Evolutionary conservation across 768 basidiomycete species (phyloP).

Genomic region (Agrocybe chaxingu): DNA sequence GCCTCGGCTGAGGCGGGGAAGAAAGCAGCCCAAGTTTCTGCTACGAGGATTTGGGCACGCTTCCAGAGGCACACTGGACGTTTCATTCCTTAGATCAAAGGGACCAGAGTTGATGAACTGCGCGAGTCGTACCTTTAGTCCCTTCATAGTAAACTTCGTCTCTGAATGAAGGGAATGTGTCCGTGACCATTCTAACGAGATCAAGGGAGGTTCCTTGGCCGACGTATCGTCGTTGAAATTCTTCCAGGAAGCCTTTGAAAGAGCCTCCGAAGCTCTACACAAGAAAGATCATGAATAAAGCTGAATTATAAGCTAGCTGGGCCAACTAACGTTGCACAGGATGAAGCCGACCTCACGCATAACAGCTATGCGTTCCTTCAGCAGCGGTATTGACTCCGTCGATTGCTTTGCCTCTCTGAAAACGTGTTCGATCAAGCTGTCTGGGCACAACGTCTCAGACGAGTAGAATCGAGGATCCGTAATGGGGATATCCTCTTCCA

Average conservation of each 20-base stretch:
- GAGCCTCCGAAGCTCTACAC: conserved; percentile 66
- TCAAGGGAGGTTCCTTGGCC: conserved; percentile 66
- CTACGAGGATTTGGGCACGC: conserved; percentile 86
- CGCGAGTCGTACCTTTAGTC: conserved; percentile 44
- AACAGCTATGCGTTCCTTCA: conserved; percentile 67
- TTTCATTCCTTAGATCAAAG: background rate
- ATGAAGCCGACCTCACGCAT: conserved; percentile 78
- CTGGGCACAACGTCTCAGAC: conserved; percentile 65
- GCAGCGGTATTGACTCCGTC: conserved; percentile 64
- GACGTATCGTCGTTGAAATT: conserved; percentile 51
- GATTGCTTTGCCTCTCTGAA: conserved; percentile 62
- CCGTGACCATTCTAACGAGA: conserved; percentile 67
- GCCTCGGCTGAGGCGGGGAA: conserved; percentile 49
- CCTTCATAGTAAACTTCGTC: conserved; percentile 64
- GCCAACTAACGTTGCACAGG: conserved; percentile 56
- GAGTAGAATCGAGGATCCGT: conserved; percentile 79
- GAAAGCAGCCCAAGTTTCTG: conserved; percentile 92
- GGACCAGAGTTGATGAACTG: background rate
- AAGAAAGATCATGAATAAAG: background rate
- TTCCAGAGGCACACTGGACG: conserved; percentile 79
- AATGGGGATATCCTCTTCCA: conserved; percentile 75
- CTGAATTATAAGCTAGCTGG: too few species aligned
- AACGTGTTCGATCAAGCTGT: conserved; percentile 61
- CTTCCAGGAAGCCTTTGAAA: conserved; percentile 60
- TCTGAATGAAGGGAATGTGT: conserved; percentile 72